Percentiles rank a stretch among this genome's conserved stretches.
phyloP scores from a whole-genome alignment of 2,329 filamentous ascomycete genomes.

The Hymenoscyphus fraxineus region DNA sequence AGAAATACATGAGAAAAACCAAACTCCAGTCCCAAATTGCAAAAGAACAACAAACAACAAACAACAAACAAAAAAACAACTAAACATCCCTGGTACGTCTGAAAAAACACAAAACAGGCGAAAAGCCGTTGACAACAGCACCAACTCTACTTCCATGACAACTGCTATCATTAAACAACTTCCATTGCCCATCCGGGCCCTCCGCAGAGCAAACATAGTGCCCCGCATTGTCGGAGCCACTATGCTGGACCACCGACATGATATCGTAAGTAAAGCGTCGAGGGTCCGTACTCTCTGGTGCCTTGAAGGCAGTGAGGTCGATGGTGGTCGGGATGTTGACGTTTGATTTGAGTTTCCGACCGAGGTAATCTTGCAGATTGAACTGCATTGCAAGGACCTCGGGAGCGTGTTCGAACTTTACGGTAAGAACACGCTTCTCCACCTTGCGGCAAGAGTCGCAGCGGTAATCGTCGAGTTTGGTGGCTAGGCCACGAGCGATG shows the following conservation, averaged over 20 bases:
- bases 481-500: constrained; percentile 23
- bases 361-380: constrained; percentile 27
- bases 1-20: no score
- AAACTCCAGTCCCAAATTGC: no score
- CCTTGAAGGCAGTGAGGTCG: constrained; percentile 25
- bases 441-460: constrained; percentile 28
- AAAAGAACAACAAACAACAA: no score
- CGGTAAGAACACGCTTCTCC: constrained; percentile 14
- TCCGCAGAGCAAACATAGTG: constrained; percentile 28
- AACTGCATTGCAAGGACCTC: constrained; percentile 30
- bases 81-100: not conserved
- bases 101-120: constrained; percentile 17
- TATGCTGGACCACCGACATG: constrained; percentile 32
- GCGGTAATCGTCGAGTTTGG: constrained; percentile 26
- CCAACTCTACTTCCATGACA: constrained; percentile 15
- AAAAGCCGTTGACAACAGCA: constrained; percentile 16
- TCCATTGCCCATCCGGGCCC: constrained; percentile 25
- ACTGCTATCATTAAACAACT: constrained; percentile 23
- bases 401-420: constrained; percentile 25
- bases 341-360: constrained; percentile 22
- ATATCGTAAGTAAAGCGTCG: constrained; percentile 30
- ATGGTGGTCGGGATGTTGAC: constrained; percentile 23
- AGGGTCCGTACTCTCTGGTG: constrained; percentile 8
- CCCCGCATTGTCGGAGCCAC: constrained; percentile 19
- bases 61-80: no score